Evolutionary conservation across 495 filamentous ascomycete genomes (phyloP).

Genomic region (Clohesyomyces aquaticus): DNA sequence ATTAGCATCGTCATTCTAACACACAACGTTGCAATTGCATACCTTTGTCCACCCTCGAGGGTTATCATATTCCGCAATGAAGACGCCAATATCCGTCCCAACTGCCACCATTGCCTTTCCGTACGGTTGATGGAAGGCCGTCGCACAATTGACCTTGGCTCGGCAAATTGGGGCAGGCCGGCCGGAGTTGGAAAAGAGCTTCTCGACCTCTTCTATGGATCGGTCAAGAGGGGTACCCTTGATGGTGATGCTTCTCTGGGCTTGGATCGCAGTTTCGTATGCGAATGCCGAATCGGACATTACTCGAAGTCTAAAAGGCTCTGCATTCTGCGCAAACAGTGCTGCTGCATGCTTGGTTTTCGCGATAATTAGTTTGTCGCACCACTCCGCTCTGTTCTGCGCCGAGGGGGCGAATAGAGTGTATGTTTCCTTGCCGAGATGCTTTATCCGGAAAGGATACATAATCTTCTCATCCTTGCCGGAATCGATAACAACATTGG

Average conservation of each 20-base stretch:
- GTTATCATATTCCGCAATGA: conserved; percentile 79
- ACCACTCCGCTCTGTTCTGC: conserved; percentile 82
- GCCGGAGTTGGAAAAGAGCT: conserved; percentile 64
- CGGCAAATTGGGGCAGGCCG: conserved; percentile 77
- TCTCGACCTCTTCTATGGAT: conserved; percentile 86
- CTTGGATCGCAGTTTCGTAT: conserved; percentile 65
- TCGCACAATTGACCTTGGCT: conserved; percentile 88
- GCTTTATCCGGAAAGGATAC: conserved; percentile 94
- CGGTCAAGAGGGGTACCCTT: conserved; percentile 89
- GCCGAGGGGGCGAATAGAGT: conserved; percentile 80
- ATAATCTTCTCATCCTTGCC: conserved; percentile 77
- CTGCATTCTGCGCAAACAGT: conserved; percentile 88
- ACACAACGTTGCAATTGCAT: conserved; percentile 38
- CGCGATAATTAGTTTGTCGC: conserved; percentile 87
- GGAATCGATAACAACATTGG: conserved; percentile 58
- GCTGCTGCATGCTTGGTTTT: conserved; percentile 91
- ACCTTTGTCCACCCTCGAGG: conserved; percentile 88
- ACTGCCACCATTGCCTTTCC: conserved; percentile 90
- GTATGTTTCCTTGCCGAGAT: conserved; percentile 89
- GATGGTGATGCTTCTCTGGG: conserved; percentile 65
- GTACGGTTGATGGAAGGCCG: conserved; percentile 76
- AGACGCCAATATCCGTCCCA: conserved; percentile 93
- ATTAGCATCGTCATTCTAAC: conserved; percentile 29
- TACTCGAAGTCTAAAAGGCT: conserved; percentile 90
- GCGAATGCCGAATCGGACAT: conserved; percentile 91